A percentile compares a stretch with the other conserved stretches of the same genome.
Conservation (phyloP, 1,284 basidiomycete species). For the Ustilago hordei region DNA sequence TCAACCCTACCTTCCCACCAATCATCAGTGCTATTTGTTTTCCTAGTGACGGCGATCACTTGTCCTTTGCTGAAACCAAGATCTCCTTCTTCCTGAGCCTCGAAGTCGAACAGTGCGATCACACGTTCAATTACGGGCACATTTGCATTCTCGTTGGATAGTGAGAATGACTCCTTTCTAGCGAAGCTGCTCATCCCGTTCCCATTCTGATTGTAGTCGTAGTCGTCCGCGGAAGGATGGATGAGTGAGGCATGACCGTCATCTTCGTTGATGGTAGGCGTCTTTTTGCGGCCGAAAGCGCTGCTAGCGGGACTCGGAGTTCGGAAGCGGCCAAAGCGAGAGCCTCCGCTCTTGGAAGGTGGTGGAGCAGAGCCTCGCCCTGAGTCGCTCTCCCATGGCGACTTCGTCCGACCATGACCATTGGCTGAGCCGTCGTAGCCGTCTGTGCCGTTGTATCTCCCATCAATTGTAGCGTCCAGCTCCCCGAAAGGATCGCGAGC, state of each 20-base stretch:
- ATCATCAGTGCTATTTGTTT: constrained; percentile 58
- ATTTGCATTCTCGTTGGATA: constrained; percentile 29
- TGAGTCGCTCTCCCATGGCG: constrained; percentile 13
- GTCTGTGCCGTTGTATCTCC: constrained; percentile 13
- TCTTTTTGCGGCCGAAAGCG: constrained; percentile 40
- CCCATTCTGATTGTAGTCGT: constrained; percentile 1
- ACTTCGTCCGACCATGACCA: constrained; percentile 22
- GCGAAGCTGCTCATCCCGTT: neutral
- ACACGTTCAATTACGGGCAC: constrained; percentile 51
- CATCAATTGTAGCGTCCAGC: constrained; percentile 14
- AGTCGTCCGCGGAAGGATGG: constrained; percentile 9
- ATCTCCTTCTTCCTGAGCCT: constrained; percentile 60
- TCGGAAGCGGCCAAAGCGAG: constrained; percentile 36
- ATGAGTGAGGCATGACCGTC: constrained; percentile 24
- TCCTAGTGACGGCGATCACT: constrained; percentile 61
- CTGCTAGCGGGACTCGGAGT: constrained; percentile 37
- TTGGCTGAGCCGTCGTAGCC: constrained; percentile 17
- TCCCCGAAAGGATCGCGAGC: constrained; percentile 37
- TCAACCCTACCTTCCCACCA: constrained; percentile 66
- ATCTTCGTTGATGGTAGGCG: constrained; percentile 38
- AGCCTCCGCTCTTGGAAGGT: constrained; percentile 19
- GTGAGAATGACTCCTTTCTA: constrained; percentile 22
- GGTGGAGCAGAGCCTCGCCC: constrained; percentile 22
- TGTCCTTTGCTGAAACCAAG: constrained; percentile 63
- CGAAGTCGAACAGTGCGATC: constrained; percentile 63